A percentile compares a stretch with the other conserved stretches of the same genome.
Conservation (phyloP, 805 yeast genomes). For the Metschnikowia picachoensis region DNA sequence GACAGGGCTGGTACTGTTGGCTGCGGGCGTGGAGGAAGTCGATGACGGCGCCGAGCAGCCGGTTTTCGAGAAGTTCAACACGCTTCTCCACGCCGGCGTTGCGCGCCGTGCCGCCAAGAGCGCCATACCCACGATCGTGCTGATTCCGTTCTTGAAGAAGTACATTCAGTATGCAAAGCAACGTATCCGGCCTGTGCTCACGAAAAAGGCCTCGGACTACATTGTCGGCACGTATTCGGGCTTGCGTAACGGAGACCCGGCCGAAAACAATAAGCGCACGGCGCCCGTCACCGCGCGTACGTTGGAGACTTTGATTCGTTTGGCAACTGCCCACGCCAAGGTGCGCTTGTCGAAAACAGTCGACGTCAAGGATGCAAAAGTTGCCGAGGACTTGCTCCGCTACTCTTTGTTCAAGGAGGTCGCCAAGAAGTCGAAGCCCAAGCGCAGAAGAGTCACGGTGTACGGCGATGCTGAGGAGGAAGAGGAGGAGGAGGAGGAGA, state of each 20-base stretch:
- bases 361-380: constrained; percentile 71
- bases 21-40: constrained; percentile 70
- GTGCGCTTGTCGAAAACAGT: constrained; percentile 79
- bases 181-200: constrained; percentile 75
- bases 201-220: constrained; percentile 71
- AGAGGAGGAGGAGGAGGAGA: constrained; percentile 35
- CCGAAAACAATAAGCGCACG: constrained; percentile 64
- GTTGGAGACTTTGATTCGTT: constrained; percentile 88
- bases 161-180: constrained; percentile 92
- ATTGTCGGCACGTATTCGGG: constrained; percentile 79
- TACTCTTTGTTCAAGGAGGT: constrained; percentile 84
- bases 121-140: constrained; percentile 38
- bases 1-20: constrained; percentile 60
- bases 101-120: constrained; percentile 20
- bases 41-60: constrained; percentile 50
- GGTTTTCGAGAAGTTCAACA: constrained; percentile 81
- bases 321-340: constrained; percentile 95
- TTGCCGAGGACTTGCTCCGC: constrained; percentile 81
- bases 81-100: constrained; percentile 79
- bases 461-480: constrained; percentile 24
- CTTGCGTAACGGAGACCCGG: constrained; percentile 66
- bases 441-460: constrained; percentile 23
- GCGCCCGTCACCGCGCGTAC: constrained; percentile 99
- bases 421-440: constrained; percentile 31
- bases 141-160: constrained; percentile 84